Evolutionary conservation across 805 yeast species (phyloP).

Genomic region (Saccharomyces eubayanus): DNA sequence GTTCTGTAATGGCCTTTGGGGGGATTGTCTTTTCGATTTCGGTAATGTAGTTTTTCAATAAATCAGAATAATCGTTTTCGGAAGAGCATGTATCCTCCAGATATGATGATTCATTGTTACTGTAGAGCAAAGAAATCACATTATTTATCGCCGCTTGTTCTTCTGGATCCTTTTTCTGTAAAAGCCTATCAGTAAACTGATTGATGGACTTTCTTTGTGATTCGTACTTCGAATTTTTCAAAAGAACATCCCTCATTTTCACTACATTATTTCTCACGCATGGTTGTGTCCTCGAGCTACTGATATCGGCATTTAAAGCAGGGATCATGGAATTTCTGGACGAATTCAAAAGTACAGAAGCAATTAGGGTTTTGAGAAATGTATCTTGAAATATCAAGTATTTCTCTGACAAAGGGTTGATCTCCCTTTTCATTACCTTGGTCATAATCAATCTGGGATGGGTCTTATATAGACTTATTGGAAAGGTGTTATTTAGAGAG

Average conservation of each 20-base stretch:
- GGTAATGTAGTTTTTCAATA: slow-evolving; percentile 8
- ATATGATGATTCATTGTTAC: slow-evolving; percentile 4
- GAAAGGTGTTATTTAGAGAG: neutral
- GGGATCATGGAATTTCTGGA: slow-evolving; percentile 15
- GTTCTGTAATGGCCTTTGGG: slow-evolving; percentile 6
- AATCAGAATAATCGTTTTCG: slow-evolving; percentile 14
- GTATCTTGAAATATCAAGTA: slow-evolving; percentile 15
- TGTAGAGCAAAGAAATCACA: slow-evolving; percentile 6
- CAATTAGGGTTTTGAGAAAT: slow-evolving; percentile 14
- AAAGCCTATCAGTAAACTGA: slow-evolving; percentile 12
- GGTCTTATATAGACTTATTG: slow-evolving; percentile 12
- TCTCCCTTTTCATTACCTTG: slow-evolving; percentile 14
- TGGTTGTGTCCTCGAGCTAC: slow-evolving; percentile 10
- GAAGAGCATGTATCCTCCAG: slow-evolving; percentile 14
- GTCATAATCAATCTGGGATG: slow-evolving; percentile 16
- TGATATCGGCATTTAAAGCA: slow-evolving; percentile 10
- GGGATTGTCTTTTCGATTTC: slow-evolving; percentile 12
- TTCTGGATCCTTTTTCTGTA: slow-evolving; percentile 7
- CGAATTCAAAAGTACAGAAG: slow-evolving; percentile 14
- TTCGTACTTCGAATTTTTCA: slow-evolving; percentile 11
- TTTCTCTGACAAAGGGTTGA: slow-evolving; percentile 17
- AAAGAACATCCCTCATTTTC: slow-evolving; percentile 11
- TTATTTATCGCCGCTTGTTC: slow-evolving; percentile 5
- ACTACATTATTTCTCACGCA: slow-evolving; percentile 10
- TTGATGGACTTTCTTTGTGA: slow-evolving; percentile 9